phyloP scores from a whole-genome alignment of 805 yeast species.

The Yarrowia osloensis region DNA sequence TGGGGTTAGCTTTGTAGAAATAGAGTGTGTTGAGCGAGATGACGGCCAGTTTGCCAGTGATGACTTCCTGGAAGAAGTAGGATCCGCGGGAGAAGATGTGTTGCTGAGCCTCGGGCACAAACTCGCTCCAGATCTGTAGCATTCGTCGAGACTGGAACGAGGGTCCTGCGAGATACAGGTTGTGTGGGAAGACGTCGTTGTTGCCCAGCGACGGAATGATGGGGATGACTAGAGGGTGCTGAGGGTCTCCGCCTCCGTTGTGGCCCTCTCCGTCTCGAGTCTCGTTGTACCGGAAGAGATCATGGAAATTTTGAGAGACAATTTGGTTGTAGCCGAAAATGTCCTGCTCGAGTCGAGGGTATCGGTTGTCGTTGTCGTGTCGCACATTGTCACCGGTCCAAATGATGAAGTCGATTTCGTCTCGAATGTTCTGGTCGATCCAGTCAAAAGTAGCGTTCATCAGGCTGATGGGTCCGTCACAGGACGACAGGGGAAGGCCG shows the following conservation, averaged over 20 bases:
- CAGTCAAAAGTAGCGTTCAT: slow-evolving; percentile 66
- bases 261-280: slow-evolving; percentile 30
- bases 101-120: slow-evolving; percentile 74
- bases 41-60: slow-evolving; percentile 76
- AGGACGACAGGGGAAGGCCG: slow-evolving; percentile 75
- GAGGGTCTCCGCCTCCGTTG: slow-evolving; percentile 28
- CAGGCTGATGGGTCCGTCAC: slow-evolving; percentile 70
- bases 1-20: slow-evolving; percentile 72
- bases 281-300: slow-evolving; percentile 41
- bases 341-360: slow-evolving; percentile 72
- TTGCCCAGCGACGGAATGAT: slow-evolving; percentile 79
- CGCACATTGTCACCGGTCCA: slow-evolving; percentile 92
- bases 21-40: slow-evolving; percentile 77
- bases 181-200: slow-evolving; percentile 88
- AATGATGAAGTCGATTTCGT: slow-evolving; percentile 78
- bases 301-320: slow-evolving; percentile 55
- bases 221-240: slow-evolving; percentile 38
- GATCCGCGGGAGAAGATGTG: slow-evolving; percentile 75
- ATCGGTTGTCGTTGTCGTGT: slow-evolving; percentile 74
- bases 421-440: slow-evolving; percentile 63
- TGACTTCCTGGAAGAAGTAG: slow-evolving; percentile 72
- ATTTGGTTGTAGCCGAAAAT: slow-evolving; percentile 69
- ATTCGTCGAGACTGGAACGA: slow-evolving; percentile 82
- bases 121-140: slow-evolving; percentile 69
- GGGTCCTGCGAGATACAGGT: slow-evolving; percentile 82